A percentile compares a stretch with the other conserved stretches of the same genome.
Evolutionary conservation across 78 protist genomes (phyloP).

Genomic region (Dictyostelium capitatum): DNA sequence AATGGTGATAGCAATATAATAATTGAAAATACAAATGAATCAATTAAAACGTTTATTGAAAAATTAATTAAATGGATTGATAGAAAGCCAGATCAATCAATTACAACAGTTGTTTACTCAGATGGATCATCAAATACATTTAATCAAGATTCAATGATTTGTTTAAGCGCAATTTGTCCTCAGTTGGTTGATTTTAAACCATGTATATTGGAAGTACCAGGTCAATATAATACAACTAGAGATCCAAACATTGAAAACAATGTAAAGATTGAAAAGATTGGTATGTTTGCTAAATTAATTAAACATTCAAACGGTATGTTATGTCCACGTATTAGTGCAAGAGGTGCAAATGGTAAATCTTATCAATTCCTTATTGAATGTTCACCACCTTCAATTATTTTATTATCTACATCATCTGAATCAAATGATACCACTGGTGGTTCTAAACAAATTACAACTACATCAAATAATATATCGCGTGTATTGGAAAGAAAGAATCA

Average conservation of each 20-base stretch:
- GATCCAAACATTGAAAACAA: slow-evolving; percentile 55
- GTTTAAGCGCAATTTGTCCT: slow-evolving; percentile 18
- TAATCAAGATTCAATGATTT: background rate
- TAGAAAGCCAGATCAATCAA: background rate
- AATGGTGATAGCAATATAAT: background rate
- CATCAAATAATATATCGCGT: background rate
- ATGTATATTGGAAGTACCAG: slow-evolving; percentile 26
- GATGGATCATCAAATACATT: slow-evolving; percentile 20
- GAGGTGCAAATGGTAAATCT: slow-evolving; percentile 58
- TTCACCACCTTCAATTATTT: slow-evolving; percentile 5
- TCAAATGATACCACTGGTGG: background rate
- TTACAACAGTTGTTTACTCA: background rate
- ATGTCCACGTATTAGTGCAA: slow-evolving; percentile 43
- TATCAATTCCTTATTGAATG: slow-evolving; percentile 57
- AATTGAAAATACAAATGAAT: background rate
- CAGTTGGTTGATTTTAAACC: slow-evolving; percentile 36
- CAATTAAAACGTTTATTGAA: background rate
- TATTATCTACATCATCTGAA: background rate
- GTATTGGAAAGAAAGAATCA: slow-evolving; percentile 59
- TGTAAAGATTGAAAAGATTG: slow-evolving; percentile 40
- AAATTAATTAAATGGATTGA: slow-evolving; percentile 38
- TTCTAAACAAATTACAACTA: no score
- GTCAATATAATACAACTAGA: background rate
- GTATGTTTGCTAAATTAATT: slow-evolving; percentile 30
- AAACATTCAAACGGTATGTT: slow-evolving; percentile 67